Evolutionary conservation across 106 monocot genomes (phyloP), one percentile per base, ranked within the genome.

Genomic region (Phalaenopsis equestris): DNA sequence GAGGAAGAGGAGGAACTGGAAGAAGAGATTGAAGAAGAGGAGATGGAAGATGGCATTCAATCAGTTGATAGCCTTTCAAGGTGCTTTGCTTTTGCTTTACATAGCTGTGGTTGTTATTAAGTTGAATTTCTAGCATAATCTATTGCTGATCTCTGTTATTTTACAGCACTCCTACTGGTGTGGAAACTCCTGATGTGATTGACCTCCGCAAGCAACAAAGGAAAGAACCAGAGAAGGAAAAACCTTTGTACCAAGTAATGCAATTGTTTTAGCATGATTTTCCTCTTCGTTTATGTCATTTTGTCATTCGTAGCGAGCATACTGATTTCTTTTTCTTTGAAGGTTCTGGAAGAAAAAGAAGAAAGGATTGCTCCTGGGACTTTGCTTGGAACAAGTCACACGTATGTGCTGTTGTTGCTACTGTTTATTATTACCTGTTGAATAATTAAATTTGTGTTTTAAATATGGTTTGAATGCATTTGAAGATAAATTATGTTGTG

Each of bases 291-390:
- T 49, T 39, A 55, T 43, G 10, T 61, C 18, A 1, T 56, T 45
- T 1, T 43, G 10, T 61, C 18, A 1, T 56, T 45, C 43, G 5
- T 45, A 45, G 6, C 38, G 41, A 15, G 5, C 6, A 41, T 48
- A 1, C 11, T 75, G 16, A 8, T 18, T 3, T 83, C 43, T 72
- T 74, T 49, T 12, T 9, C 8, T 76, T 4, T 84, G 79, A 79
- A 96, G 96, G 91, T 99, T 86, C 85, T 99, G 49, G 99, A 99
- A 75, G 95, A 99, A 75, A 99, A 95, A 85, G 99, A 99, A 90
- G 99, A 99, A 82, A 93, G 78, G 49, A 89, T 99, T 83, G 93
- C 95, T 81, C 93, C 94, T 48, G 99, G 99, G 72, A 93, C 95
- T 42, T 81, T 99, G 42, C 91, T 95, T 75, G 95, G 91, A 67